Evolutionary conservation across 2,329 filamentous ascomycete species (phyloP), one percentile per base, ranked within the genome.

Genomic region (Sodiomyces alkalinus): DNA sequence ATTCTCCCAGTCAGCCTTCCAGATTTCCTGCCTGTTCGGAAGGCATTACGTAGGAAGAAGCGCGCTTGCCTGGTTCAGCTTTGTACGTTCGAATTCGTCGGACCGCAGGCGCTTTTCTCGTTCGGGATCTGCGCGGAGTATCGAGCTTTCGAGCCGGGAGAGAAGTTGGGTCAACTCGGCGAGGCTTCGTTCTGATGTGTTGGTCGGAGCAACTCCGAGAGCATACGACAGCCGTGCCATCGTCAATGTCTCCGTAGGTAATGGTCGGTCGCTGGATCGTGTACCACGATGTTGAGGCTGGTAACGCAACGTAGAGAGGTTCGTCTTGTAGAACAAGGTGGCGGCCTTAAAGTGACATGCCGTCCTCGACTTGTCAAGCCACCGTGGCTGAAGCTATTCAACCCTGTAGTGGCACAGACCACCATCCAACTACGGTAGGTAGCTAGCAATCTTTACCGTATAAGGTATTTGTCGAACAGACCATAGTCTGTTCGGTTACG

Each of bases 91-190:
- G 43, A 72, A 76, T 42, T 68, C 70, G 39, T 68, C 80, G 17
- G 58, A 57, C 30, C 68, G 60, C 26, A 80, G 52, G 27, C 65
- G 54, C 25, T 52, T 55, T 46, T 74, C 68, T 27, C 65, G 62
- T 29, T 74, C 68, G 30, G 65, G 59, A 35, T 74, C 65, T 17
- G 70, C 61, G 31, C 68, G 66, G 20, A 82, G 59, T 29, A 85
- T 60, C 19, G 60, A 71, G 34, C 68, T 63, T 41, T 81, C 73
- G 20, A 85, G 57, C 18, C 78, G 71, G 28, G 56, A 53, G 5
- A 86, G 64, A 27, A 85, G 58, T 20, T 74, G 67, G 22, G 61
- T 66, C 12, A 86, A 62, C 42, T 80, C 64, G 16, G 53, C 39
- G 0, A 45, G 43, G 17, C 46, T 42, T 12, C 41, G 36, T 8